Evolutionary conservation across 306 rosid genomes (phyloP), one percentile per base, ranked within the genome.

Genomic region (Hippophae rhamnoides): DNA sequence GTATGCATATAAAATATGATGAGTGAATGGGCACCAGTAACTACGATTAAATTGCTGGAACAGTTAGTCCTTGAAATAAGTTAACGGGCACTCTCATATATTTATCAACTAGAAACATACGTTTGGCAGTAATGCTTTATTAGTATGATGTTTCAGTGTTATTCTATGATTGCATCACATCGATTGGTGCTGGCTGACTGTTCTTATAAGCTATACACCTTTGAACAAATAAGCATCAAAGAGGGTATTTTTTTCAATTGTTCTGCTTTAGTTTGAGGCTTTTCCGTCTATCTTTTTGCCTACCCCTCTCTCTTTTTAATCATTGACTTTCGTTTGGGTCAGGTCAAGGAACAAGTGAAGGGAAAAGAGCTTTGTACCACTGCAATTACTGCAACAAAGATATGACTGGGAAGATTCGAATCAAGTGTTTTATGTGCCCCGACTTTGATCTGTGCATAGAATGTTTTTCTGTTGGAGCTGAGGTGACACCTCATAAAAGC

Each of bases 331-430:
- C 66, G 54, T 65, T 59, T 65, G 75, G 61, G 23, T 47, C 73
- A 93, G 99, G 97, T 61, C 99, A 78, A 72, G 99, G 90, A 57
- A 13, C 84, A 50, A 73, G 84, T 66, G 99, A 88, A 48, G 96
- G 96, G 46, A 92, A 92, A 62, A 80, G 74, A 72, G 99, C 93
- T 60, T 63, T 80, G 71, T 89, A 93, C 76, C 99, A 93, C 72
- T 93, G 99, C 83, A 93, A 93, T 69, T 93, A 88, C 72, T 93
- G 99, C 78, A 84, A 88, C 76, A 93, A 93, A 78, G 99, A 93
- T 73, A 86, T 93, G 66, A 80, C 97, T 0, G 99, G 99, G 56
- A 93, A 86, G 76, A 81, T 93, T 66, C 95, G 94, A 41, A 93
- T 88, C 60, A 93, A 93, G 81, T 93, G 99, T 77, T 82, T 73